Percentiles rank a stretch among this genome's conserved stretches.
phyloP scores from a whole-genome alignment of 1,139 yeast genomes.

The Candida neerlandica region DNA sequence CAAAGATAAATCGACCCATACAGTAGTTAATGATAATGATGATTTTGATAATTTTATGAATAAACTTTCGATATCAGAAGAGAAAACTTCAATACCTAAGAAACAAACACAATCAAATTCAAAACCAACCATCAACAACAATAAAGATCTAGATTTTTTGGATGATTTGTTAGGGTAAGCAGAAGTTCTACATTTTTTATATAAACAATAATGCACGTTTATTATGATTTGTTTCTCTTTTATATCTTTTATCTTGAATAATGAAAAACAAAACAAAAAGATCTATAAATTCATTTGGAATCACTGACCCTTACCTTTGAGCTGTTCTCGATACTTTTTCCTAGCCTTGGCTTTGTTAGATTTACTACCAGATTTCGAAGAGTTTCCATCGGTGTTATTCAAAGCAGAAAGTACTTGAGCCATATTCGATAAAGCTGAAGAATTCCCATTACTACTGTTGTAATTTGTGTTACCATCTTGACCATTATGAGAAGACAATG shows the following conservation, averaged over 20 bases:
- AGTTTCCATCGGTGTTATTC: not conserved
- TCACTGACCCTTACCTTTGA: not conserved
- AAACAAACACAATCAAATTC: not conserved
- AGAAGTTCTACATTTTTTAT: not conserved
- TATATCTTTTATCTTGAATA: too few species aligned
- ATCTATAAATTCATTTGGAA: too few species aligned
- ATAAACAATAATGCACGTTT: not conserved
- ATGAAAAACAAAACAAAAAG: too few species aligned
- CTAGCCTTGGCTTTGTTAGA: slow-evolving; percentile 4
- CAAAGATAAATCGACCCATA: not conserved
- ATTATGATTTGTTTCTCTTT: not conserved
- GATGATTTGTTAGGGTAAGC: slow-evolving; percentile 22
- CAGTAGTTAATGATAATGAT: not conserved
- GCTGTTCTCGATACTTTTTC: not conserved
- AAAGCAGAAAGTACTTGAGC: too few species aligned
- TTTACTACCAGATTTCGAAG: not conserved
- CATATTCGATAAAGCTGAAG: too few species aligned
- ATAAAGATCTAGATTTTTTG: slow-evolving; percentile 20
- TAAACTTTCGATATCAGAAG: slow-evolving; percentile 5
- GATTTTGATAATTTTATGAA: slow-evolving; percentile 4
- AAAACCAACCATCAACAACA: not conserved
- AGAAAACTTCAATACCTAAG: not conserved
- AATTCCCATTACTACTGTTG: too few species aligned
- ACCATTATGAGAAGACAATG: not conserved
- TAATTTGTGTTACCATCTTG: too few species aligned